Conservation (phyloP, 1,139 yeast species). For the Suhomyces atakaporum region DNA sequence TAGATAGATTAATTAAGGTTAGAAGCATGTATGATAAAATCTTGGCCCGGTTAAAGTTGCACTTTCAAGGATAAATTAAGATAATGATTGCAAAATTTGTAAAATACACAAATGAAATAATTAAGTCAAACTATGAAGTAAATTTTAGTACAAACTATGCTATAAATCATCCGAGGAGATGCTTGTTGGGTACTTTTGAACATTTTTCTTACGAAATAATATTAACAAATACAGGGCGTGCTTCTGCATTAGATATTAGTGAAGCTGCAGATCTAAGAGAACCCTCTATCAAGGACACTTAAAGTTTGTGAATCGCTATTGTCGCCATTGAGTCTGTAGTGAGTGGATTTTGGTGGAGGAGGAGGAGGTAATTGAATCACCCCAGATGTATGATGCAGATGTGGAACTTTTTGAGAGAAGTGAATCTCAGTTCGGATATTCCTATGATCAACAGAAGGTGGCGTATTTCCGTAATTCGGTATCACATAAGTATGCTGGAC, state of each 20-base stretch:
- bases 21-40: too few species aligned
- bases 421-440: neutral
- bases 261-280: constrained; percentile 1
- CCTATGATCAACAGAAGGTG: too few species aligned
- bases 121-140: too few species aligned
- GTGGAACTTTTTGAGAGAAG: neutral
- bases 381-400: neutral
- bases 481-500: too few species aligned
- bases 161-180: too few species aligned
- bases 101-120: too few species aligned
- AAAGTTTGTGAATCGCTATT: constrained; percentile 9
- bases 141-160: too few species aligned
- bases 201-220: neutral
- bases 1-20: neutral
- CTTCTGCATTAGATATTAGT: neutral
- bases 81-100: constrained; percentile 1
- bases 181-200: too few species aligned
- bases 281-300: constrained; percentile 9
- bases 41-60: constrained; percentile 1
- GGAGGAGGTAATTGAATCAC: constrained; percentile 6
- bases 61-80: neutral
- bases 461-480: too few species aligned
- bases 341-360: constrained; percentile 9
- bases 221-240: neutral
- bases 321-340: constrained; percentile 6